Base-by-base conservation (phyloP, 306 rosid genomes). In the Vigna mungo region DNA sequence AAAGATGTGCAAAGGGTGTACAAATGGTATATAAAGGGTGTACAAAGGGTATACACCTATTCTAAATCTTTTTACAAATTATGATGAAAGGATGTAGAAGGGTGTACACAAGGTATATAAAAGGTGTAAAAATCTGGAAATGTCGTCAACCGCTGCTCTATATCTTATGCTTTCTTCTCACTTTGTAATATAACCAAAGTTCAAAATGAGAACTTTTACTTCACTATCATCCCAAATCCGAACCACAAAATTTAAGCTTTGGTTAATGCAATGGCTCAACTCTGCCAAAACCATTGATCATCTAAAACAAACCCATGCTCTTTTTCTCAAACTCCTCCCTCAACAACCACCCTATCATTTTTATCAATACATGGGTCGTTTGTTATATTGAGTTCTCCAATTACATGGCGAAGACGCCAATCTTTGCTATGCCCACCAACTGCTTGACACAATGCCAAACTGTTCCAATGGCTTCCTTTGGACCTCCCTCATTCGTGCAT, bases 381-480 rank as follows among this genome's bases (percentile, higher is more conserved):
- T 91, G 21, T 83, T 91, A 63, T 48, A 43, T 2, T 85, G 49
- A 12, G 41, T 88, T 15, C 81, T 85, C 4, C 68, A 49, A 0
- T 77, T 72, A 9, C 63, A 82, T 0, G 47, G 60, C 0, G 77
- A 89, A 56, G 60, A 59, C 17, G 3, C 58, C 70, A 82, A 86
- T 32, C 83, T 81, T 71, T 72, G 12, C n/a, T 89, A 90, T 68
- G 94, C 94, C 66, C 85, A 12, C 82, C 59, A 77, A 77, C 71
- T 93, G 87, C 87, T 90, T 59, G 91, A 82, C n/a, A 62, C 85
- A 84, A 86, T 93, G 41, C 90, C 86, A 76, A 44, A 30, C 53
- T 80, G 78, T 76, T 25, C 55, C 17, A 76, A 59, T 74, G 73
- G 75, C 63, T 90, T 90, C 72, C 63, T 88, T 48, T 89, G 92